Evolutionary conservation across 441 rosid species (phyloP).

Genomic region (Rhodomyrtus psidioides): DNA sequence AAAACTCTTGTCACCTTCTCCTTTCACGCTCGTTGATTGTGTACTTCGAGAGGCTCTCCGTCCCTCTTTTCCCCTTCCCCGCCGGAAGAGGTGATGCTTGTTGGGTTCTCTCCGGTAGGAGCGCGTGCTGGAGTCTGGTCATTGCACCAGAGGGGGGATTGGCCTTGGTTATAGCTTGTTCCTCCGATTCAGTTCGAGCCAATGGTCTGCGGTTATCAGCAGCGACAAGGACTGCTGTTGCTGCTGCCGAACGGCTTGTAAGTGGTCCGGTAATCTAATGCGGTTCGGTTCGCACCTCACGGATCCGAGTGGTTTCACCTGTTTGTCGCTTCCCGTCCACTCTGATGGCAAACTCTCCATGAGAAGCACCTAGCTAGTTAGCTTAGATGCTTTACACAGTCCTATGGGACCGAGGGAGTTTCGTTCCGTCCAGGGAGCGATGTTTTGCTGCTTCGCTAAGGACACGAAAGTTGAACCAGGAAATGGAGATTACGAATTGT

Average conservation of each 20-base stretch:
- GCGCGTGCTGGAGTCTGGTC: background rate
- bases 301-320: background rate
- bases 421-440: background rate
- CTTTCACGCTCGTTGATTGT: background rate
- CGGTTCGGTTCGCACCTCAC: background rate
- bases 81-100: background rate
- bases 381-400: background rate
- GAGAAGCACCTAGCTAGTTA: background rate
- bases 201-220: background rate
- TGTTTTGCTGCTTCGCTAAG: background rate
- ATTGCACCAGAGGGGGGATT: background rate
- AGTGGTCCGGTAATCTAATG: background rate
- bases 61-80: background rate
- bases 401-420: background rate
- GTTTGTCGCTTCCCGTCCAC: background rate
- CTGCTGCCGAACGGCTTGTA: background rate
- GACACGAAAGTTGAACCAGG: background rate
- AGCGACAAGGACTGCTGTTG: background rate
- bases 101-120: background rate
- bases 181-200: background rate
- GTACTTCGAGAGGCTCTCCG: background rate
- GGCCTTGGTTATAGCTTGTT: background rate
- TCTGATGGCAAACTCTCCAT: background rate
- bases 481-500: background rate
- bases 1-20: background rate